Evolutionary conservation across 192 early-diverging fungal genomes (phyloP), one percentile per base, ranked within the genome.

Genomic region (Umbelopsis vinacea): DNA sequence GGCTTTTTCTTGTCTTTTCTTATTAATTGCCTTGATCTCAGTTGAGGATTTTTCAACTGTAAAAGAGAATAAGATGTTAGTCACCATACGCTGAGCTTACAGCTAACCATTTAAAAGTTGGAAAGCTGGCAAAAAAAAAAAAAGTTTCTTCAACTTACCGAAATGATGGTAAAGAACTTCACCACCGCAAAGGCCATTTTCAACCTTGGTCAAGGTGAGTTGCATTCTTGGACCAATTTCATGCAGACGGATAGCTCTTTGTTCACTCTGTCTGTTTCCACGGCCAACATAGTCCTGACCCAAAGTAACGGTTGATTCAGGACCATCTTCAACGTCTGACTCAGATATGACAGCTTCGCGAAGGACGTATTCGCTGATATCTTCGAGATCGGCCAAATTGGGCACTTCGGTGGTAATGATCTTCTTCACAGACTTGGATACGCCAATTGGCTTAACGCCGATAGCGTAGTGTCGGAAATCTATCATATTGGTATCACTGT

Each of bases 391-490:
- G 23, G 88, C 78, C 57, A 99, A 69, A 73, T 95, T 87, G 0
- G 96, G 96, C 33, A 97, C 74, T 52, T 92, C 84, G 19, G 83
- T 83, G 22, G 91, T 85, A 52, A 99, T 87, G 26, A 98, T 84
- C 19, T 88, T 84, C 74, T 97, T 96, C 60, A 98, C 91, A 33
- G 91, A 91, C 86, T 97, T 97, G 75, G 90, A 91, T 23, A 98
- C 86, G 48, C 97, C 97, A 5, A 92, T 90, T 9, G 90, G 85
- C 79, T 95, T 95, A 52, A 99, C 92, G 11, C 84, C 88, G 66
- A 99, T 92, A 54, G 81, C 83, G 77, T 95, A 99, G 75, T 99
- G 97, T n/a, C 97, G 88, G 75, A 98, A 92, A 78, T 97, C 95
- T 48, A 99, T 91, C 55, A 83, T 78, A 5, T 86, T 89, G 0